Percentiles rank a stretch among this genome's conserved stretches.
These are phyloP conservation scores for Salix udensis DNA, from an alignment of 345 rosid genomes.

Conservation along the genomic window DNA sequence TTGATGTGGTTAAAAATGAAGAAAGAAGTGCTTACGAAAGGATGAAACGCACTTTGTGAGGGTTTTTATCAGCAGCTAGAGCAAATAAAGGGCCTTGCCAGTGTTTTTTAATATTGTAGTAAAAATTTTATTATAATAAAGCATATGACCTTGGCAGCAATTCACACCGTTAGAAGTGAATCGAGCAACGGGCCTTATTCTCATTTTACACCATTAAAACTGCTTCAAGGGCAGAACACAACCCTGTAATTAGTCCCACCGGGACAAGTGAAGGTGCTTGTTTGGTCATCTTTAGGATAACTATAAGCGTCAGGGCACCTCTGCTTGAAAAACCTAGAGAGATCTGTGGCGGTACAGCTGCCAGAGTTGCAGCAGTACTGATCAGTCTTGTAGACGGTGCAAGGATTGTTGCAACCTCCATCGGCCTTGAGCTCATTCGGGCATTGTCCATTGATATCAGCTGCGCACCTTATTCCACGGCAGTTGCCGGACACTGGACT, in stretches of 20 bases:
- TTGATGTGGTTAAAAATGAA: no score
- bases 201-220: background rate
- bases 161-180: background rate
- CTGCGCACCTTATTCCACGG: slow-evolving; percentile 41
- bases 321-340: slow-evolving; percentile 24
- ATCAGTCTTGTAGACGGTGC: slow-evolving; percentile 44
- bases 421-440: slow-evolving; percentile 35
- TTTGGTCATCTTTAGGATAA: slow-evolving; percentile 31
- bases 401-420: slow-evolving; percentile 42
- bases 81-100: no score
- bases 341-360: slow-evolving; percentile 18
- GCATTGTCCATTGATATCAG: slow-evolving; percentile 58
- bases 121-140: no score
- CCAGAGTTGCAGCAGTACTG: slow-evolving; percentile 44
- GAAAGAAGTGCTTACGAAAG: no score
- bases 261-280: slow-evolving; percentile 36
- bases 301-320: slow-evolving; percentile 27
- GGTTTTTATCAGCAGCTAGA: no score
- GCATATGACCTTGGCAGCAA: background rate
- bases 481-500: slow-evolving; percentile 39
- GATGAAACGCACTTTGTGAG: no score
- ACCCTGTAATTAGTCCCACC: slow-evolving; percentile 29
- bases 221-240: slow-evolving; percentile 28
- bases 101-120: no score
- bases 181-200: background rate